Percentiles rank a stretch among this genome's conserved stretches.
phyloP scores from a whole-genome alignment of 139 green algal species.

The Ettlia oleoabundans region DNA sequence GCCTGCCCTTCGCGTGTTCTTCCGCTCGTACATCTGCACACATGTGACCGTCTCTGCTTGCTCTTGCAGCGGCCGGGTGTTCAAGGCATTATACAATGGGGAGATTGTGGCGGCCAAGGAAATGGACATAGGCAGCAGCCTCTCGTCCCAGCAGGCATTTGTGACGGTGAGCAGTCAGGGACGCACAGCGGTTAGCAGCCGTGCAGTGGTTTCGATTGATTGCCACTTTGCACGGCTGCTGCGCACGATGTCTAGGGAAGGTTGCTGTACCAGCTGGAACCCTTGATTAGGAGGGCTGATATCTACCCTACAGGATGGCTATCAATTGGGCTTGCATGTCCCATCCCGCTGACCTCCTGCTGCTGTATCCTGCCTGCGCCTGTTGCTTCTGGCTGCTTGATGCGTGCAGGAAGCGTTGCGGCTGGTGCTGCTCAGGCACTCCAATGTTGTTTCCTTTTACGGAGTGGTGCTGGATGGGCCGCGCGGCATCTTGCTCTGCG shows the following conservation, averaged over 20 bases:
- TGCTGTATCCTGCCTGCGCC: no score
- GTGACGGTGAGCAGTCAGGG: background rate
- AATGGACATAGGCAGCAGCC: background rate
- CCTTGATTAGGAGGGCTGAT: no score
- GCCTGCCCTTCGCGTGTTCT: no score
- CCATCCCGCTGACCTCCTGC: no score
- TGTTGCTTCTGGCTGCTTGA: no score
- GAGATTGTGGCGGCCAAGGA: constrained; percentile 1
- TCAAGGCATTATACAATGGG: background rate
- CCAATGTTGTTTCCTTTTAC: background rate
- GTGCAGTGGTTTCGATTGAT: no score
- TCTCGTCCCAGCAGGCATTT: background rate
- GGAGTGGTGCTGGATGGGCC: background rate
- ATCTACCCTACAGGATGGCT: no score
- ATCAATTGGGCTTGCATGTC: no score
- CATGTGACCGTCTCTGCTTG: background rate
- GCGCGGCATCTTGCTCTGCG: background rate
- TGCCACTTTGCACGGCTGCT: no score
- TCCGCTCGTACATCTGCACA: no score
- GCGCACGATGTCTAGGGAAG: no score
- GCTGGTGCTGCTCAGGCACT: background rate
- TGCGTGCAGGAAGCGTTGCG: background rate
- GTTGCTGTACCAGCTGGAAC: no score
- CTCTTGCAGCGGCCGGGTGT: background rate
- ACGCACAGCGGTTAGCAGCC: background rate